Percentiles rank a stretch among this genome's conserved stretches.
These are phyloP conservation scores for Cladobotryum mycophilum DNA, from an alignment of 2,329 filamentous ascomycete genomes.

Conservation along the genomic window DNA sequence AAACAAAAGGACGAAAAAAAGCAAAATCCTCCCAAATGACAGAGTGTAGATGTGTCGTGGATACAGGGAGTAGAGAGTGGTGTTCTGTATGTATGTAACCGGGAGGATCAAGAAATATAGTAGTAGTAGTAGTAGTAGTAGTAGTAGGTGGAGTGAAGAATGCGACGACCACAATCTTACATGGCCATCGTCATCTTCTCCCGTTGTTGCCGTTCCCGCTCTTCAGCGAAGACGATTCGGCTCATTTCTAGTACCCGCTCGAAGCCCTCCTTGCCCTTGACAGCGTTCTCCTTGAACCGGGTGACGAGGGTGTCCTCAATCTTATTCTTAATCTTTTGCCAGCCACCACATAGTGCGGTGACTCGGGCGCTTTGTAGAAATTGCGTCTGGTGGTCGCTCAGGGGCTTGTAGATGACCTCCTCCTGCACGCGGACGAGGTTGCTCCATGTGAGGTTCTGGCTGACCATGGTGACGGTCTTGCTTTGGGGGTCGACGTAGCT, in stretches of 20 bases:
- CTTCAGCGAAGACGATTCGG: constrained; percentile 82
- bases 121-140: no score
- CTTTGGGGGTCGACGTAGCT: constrained; percentile 82
- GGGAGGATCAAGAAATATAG: not conserved
- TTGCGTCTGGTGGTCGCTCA: constrained; percentile 55
- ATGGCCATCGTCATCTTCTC: constrained; percentile 11
- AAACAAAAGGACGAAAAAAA: no score
- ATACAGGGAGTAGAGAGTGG: not conserved
- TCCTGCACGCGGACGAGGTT: constrained; percentile 90
- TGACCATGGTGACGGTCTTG: constrained; percentile 94
- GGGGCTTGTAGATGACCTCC: constrained; percentile 78
- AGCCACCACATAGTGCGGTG: constrained; percentile 89
- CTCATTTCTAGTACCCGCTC: constrained; percentile 93
- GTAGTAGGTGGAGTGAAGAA: not conserved
- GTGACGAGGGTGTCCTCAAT: constrained; percentile 90
- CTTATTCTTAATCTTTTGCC: constrained; percentile 93
- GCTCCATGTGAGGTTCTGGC: constrained; percentile 86
- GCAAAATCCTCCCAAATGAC: no score
- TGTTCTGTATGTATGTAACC: not conserved
- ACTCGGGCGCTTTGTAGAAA: constrained; percentile 90
- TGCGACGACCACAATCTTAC: not conserved
- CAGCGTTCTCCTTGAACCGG: constrained; percentile 85
- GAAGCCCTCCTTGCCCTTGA: constrained; percentile 87
- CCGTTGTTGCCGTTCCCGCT: constrained; percentile 54
- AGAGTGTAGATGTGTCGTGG: no score